phyloP scores from a whole-genome alignment of 164 flowering plant genomes.

The Litsea cubeba region DNA sequence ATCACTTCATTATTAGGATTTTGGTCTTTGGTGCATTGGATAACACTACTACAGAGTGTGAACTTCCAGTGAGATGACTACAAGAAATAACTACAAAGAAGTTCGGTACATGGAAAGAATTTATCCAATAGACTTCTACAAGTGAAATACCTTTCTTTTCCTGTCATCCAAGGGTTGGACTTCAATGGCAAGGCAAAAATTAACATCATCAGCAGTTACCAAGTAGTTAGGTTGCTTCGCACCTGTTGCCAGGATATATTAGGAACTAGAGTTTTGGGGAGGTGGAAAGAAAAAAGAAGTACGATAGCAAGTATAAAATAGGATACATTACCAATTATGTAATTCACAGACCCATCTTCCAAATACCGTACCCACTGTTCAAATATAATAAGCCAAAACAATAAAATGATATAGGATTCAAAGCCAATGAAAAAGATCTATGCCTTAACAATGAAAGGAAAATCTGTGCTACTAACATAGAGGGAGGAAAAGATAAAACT shows the following conservation, averaged over 20 bases:
- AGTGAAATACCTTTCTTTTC: slow-evolving; percentile 72
- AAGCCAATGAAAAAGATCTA: slow-evolving; percentile 3
- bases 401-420: slow-evolving; percentile 1
- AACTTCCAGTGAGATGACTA: neutral
- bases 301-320: neutral
- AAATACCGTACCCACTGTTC: slow-evolving; percentile 85
- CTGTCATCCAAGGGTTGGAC: slow-evolving; percentile 92
- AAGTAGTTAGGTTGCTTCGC: slow-evolving; percentile 91
- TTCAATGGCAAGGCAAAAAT: slow-evolving; percentile 83
- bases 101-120: neutral
- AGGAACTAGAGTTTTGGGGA: neutral
- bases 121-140: neutral
- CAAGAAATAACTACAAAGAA: neutral
- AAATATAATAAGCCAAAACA: slow-evolving; percentile 8
- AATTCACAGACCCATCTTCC: slow-evolving; percentile 90
- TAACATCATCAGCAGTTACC: slow-evolving; percentile 95
- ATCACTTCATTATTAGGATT: too few relatives aligned
- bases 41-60: neutral
- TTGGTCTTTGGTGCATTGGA: too few relatives aligned
- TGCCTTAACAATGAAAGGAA: neutral
- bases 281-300: neutral
- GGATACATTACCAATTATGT: slow-evolving; percentile 61
- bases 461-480: neutral
- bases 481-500: neutral
- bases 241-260: slow-evolving; percentile 35